Evolutionary conservation across 169 alveolate species (phyloP).

Genomic region (Amoebophrya sp.): DNA sequence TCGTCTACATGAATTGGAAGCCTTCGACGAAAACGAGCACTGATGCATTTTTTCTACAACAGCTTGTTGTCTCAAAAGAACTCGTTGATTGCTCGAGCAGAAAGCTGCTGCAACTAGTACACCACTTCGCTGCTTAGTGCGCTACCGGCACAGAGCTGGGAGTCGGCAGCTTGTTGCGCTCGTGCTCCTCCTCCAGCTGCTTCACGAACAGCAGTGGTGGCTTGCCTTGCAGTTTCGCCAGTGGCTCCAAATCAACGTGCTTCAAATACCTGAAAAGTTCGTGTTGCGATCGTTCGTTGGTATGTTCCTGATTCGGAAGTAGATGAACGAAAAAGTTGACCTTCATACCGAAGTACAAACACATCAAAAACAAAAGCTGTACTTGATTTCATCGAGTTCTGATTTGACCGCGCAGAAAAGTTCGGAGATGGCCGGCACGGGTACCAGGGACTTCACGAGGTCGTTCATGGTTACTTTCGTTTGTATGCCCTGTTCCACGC

Average conservation of each 20-base stretch:
- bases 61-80: too few relatives aligned
- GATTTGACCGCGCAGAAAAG: background rate
- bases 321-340: too few relatives aligned
- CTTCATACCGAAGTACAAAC: too few relatives aligned
- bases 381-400: background rate
- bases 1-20: too few relatives aligned
- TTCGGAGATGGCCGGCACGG: background rate
- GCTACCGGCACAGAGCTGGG: background rate
- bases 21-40: too few relatives aligned
- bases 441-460: background rate
- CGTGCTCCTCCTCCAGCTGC: slow-evolving; percentile 8
- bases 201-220: background rate
- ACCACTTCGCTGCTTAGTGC: too few relatives aligned
- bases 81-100: too few relatives aligned
- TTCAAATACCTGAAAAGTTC: background rate
- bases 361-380: background rate
- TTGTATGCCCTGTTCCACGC: slow-evolving; percentile 9
- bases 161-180: slow-evolving; percentile 7
- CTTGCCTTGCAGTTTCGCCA: slow-evolving; percentile 9
- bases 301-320: too few relatives aligned
- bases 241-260: slow-evolving; percentile 3
- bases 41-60: too few relatives aligned
- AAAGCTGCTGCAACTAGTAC: too few relatives aligned
- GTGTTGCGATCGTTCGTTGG: background rate
- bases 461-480: background rate